Evolutionary conservation across 176 grass and related monocot genomes (phyloP).

Genomic region (bread wheat (Triticum aestivum)): DNA sequence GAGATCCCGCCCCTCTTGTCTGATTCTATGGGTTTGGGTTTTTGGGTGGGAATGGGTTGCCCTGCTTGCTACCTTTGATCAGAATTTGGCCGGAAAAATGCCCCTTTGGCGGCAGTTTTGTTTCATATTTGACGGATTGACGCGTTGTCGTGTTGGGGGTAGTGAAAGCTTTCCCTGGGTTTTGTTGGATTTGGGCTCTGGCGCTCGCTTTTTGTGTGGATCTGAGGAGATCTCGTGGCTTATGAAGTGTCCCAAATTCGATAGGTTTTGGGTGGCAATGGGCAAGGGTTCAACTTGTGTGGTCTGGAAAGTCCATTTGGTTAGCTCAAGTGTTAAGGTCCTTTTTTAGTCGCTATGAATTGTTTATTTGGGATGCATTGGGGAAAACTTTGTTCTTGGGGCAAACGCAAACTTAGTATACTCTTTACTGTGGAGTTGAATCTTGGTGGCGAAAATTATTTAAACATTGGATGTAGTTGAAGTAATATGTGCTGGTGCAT

Average conservation of each 20-base stretch:
- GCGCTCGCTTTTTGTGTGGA: constrained; percentile 23
- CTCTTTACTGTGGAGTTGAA: not conserved
- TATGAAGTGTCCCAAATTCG: not conserved
- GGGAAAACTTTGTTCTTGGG: constrained; percentile 7
- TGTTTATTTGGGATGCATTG: not conserved
- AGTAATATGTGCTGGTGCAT: not conserved
- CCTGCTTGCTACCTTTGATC: constrained; percentile 9
- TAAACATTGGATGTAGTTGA: not conserved
- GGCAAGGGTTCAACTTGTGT: not conserved
- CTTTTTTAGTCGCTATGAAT: not conserved
- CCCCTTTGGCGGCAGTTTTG: not conserved
- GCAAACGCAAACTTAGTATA: not conserved
- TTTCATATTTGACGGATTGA: not conserved
- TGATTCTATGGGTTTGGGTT: constrained; percentile 18
- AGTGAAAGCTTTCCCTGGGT: not conserved
- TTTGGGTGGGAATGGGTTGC: constrained; percentile 21
- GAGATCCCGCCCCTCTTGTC: constrained; percentile 21
- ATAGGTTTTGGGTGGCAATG: not conserved
- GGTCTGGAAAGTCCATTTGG: not conserved
- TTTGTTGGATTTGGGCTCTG: constrained; percentile 16
- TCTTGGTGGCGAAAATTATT: not conserved
- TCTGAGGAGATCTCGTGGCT: constrained; percentile 34
- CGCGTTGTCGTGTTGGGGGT: not conserved
- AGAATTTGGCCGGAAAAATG: constrained; percentile 14
- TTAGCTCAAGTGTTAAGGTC: not conserved